Conservation (phyloP, 768 basidiomycete species). For the Hypholoma sublateritium region DNA sequence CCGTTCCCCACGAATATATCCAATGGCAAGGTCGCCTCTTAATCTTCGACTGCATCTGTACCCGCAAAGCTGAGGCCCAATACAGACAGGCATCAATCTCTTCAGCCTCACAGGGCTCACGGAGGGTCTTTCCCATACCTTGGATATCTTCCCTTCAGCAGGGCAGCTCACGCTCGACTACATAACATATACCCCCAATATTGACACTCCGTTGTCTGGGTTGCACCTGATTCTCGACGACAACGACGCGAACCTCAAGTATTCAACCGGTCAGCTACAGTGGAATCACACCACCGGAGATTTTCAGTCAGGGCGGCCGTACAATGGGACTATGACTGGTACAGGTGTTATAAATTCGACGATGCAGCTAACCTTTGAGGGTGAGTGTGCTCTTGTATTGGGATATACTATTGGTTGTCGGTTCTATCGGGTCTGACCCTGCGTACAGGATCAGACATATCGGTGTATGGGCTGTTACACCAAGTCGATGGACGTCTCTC, state of each 20-base stretch:
- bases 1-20: neutral
- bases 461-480: conserved; percentile 18
- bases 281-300: conserved; percentile 10
- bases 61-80: too few relatives aligned
- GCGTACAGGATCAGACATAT: conserved; percentile 11
- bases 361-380: conserved; percentile 10
- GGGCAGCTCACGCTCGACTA: conserved; percentile 11
- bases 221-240: conserved; percentile 11
- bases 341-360: conserved; percentile 5
- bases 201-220: neutral
- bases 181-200: conserved; percentile 6
- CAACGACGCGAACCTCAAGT: conserved; percentile 5
- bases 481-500: conserved; percentile 16
- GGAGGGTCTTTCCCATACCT: conserved; percentile 3
- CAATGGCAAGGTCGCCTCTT: conserved; percentile 1
- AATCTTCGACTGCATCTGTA: too few relatives aligned
- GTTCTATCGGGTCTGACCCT: neutral
- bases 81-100: conserved; percentile 11
- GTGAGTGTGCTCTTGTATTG: neutral
- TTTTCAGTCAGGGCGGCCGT: conserved; percentile 3
- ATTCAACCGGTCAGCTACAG: neutral
- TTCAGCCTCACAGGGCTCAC: conserved; percentile 5
- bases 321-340: conserved; percentile 7
- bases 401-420: neutral
- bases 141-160: conserved; percentile 4